Conservation (phyloP, 2,329 filamentous ascomycete species). For the Achaetomium macrosporum region DNA sequence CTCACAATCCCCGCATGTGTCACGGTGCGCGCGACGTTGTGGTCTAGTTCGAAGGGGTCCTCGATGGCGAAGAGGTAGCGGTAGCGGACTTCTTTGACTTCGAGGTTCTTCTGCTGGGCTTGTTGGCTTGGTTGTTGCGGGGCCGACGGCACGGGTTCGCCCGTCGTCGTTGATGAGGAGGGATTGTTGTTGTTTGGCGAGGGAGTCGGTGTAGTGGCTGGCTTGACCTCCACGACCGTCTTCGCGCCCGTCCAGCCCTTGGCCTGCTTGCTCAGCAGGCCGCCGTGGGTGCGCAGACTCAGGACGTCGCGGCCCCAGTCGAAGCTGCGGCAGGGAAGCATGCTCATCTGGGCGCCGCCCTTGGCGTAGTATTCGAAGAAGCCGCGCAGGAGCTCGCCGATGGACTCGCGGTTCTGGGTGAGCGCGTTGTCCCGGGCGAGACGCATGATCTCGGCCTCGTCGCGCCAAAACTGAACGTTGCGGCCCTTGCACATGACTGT, state of each 20-base stretch:
- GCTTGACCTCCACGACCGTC: conserved; percentile 51
- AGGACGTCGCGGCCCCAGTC: conserved; percentile 77
- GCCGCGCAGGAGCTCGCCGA: conserved; percentile 67
- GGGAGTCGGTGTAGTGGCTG: conserved; percentile 10
- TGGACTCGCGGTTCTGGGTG: conserved; percentile 61
- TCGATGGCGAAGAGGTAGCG: conserved; percentile 86
- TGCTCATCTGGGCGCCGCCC: conserved; percentile 46
- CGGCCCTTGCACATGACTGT: conserved; percentile 54
- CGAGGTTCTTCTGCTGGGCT: conserved; percentile 16
- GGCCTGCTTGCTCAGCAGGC: conserved; percentile 64
- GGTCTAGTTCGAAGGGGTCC: conserved; percentile 81
- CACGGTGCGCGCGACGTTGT: conserved; percentile 84
- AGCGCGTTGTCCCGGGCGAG: conserved; percentile 54
- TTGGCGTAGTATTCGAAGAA: conserved; percentile 87
- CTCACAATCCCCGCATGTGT: conserved; percentile 75
- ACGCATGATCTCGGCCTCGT: conserved; percentile 62
- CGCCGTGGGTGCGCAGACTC: conserved; percentile 66
- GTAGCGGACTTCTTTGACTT: conserved; percentile 65
- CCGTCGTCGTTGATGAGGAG: background rate
- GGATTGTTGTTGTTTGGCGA: background rate
- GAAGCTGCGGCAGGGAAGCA: conserved; percentile 53
- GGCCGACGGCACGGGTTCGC: background rate
- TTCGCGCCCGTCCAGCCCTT: conserved; percentile 87
- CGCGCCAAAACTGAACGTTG: conserved; percentile 71
- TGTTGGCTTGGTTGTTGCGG: background rate